phyloP scores from a whole-genome alignment of 257 asterid genomes.

The Primulina tabacum region DNA sequence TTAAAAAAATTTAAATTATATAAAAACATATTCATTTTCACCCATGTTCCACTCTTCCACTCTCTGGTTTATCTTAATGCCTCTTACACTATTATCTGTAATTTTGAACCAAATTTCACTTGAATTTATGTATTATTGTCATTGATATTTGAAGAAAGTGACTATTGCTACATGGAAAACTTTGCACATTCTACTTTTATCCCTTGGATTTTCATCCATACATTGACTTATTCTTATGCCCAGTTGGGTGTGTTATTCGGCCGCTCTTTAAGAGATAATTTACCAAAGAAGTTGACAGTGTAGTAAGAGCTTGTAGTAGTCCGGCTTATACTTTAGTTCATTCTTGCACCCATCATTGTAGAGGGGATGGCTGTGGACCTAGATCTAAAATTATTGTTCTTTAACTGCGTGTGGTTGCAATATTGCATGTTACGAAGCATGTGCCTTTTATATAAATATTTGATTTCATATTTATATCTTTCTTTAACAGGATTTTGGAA shows the following conservation, averaged over 20 bases:
- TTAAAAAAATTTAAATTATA: no score
- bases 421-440: slow-evolving; percentile 1
- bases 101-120: not conserved
- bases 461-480: slow-evolving; percentile 19
- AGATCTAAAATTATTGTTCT: slow-evolving; percentile 6
- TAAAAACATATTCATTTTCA: no score
- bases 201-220: no score
- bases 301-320: no score
- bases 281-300: no score
- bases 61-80: not conserved
- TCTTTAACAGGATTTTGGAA: slow-evolving; percentile 81
- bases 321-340: not conserved
- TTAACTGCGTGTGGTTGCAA: slow-evolving; percentile 1
- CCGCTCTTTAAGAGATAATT: no score
- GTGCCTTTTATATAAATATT: slow-evolving; percentile 11
- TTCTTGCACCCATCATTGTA: not conserved
- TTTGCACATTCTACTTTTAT: no score
- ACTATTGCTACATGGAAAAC: not conserved
- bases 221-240: no score
- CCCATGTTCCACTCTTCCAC: not conserved
- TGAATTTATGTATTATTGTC: not conserved
- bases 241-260: no score
- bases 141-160: not conserved
- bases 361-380: not conserved
- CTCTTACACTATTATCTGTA: not conserved